Percentiles rank a stretch among this genome's conserved stretches.
These are phyloP conservation scores for Breynia disticha DNA, from an alignment of 441 rosid genomes.

Conservation along the genomic window DNA sequence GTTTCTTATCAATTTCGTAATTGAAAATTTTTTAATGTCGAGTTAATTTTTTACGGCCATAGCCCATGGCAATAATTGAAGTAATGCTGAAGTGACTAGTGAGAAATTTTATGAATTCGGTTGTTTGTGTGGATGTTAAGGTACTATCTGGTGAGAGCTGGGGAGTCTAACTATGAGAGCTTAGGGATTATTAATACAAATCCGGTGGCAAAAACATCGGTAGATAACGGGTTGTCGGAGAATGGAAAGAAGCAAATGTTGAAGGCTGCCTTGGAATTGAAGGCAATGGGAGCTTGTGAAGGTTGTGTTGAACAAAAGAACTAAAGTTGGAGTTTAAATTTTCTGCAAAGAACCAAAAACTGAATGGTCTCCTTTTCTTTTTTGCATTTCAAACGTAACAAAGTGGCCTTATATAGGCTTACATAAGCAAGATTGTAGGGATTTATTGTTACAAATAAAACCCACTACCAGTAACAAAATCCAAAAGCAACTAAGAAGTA, in stretches of 20 bases:
- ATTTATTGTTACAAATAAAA: no score
- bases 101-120: slow-evolving; percentile 3
- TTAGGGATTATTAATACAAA: slow-evolving; percentile 78
- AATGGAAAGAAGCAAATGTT: slow-evolving; percentile 72
- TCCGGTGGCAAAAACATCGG: slow-evolving; percentile 79
- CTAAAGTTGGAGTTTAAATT: no score
- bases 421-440: no score
- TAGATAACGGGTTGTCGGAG: slow-evolving; percentile 72
- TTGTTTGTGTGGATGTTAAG: slow-evolving; percentile 24
- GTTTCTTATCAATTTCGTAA: no score
- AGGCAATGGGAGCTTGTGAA: slow-evolving; percentile 69
- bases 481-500: no score
- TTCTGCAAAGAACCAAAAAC: no score
- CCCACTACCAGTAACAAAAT: no score
- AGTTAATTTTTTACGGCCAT: not conserved
- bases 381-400: no score
- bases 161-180: slow-evolving; percentile 75
- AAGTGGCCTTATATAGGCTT: no score
- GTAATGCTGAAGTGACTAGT: not conserved
- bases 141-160: slow-evolving; percentile 82
- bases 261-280: slow-evolving; percentile 58
- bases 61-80: not conserved
- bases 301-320: no score
- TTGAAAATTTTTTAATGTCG: no score
- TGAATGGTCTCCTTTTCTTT: no score